A percentile compares a stretch with the other conserved stretches of the same genome.
Conservation (phyloP, 2,329 filamentous ascomycete genomes). For the Peltaster fructicola region DNA sequence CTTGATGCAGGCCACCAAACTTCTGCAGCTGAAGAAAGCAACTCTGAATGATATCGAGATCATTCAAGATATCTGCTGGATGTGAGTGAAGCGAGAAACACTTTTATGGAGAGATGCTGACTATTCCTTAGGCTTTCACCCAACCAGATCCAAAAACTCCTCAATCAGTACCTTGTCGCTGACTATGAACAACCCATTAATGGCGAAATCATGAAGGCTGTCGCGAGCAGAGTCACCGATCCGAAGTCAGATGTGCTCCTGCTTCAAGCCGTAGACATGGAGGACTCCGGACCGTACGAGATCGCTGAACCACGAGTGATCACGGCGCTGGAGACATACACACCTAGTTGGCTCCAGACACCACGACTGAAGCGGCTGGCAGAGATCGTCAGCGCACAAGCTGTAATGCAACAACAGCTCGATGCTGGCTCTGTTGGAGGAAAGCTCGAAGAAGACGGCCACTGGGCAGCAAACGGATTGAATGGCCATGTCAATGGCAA, state of each 20-base stretch:
- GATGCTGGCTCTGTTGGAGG: constrained; percentile 15
- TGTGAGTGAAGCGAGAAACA: constrained; percentile 58
- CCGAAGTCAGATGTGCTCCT: constrained; percentile 85
- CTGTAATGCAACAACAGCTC: constrained; percentile 54
- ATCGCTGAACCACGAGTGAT: constrained; percentile 94
- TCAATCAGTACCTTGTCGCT: constrained; percentile 96
- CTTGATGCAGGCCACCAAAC: constrained; percentile 98
- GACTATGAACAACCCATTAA: constrained; percentile 99
- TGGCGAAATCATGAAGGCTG: constrained; percentile 99
- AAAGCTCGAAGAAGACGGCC: constrained; percentile 12
- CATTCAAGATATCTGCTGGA: constrained; percentile 99
- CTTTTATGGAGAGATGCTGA: background rate
- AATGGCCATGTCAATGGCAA: constrained; percentile 2
- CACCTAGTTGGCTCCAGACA: constrained; percentile 94
- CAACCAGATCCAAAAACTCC: constrained; percentile 95
- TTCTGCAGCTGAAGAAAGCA: constrained; percentile 95
- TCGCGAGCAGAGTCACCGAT: constrained; percentile 89
- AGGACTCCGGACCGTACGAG: constrained; percentile 94
- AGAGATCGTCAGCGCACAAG: constrained; percentile 95
- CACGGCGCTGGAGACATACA: constrained; percentile 93
- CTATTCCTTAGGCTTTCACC: constrained; percentile 57
- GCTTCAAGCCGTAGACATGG: constrained; percentile 91
- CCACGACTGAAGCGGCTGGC: constrained; percentile 85
- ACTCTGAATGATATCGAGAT: constrained; percentile 99
- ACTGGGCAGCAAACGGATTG: constrained; percentile 5